Evolutionary conservation across 2,329 filamentous ascomycete genomes (phyloP).

Genomic region (Emergomyces africanus): DNA sequence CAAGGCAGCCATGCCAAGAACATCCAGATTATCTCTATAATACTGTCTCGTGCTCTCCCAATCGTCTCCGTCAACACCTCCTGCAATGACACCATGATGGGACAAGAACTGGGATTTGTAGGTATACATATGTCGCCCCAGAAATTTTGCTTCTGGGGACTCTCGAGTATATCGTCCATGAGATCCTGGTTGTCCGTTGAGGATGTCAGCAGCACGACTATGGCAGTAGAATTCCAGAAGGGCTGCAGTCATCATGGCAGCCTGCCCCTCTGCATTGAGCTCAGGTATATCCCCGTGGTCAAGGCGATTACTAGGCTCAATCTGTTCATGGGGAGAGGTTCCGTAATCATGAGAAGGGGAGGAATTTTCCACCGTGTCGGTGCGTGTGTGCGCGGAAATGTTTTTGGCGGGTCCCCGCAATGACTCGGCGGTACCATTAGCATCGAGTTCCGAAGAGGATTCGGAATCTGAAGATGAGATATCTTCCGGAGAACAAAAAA

Average conservation of each 20-base stretch:
- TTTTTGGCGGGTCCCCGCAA: constrained; percentile 1
- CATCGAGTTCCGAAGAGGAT: constrained; percentile 17
- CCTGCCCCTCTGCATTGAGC: constrained; percentile 24
- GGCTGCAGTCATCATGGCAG: constrained; percentile 31
- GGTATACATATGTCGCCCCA: constrained; percentile 30
- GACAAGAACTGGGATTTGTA: constrained; percentile 32
- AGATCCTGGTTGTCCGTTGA: constrained; percentile 28
- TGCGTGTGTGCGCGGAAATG: neutral
- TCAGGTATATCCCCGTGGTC: constrained; percentile 11
- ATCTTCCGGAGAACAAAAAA: constrained; percentile 29
- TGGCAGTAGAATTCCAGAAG: constrained; percentile 34
- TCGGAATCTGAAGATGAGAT: constrained; percentile 25
- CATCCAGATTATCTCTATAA: constrained; percentile 33
- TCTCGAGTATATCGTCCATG: constrained; percentile 25
- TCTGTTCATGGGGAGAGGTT: neutral
- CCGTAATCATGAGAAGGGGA: neutral
- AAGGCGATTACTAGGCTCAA: constrained; percentile 5
- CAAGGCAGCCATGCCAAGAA: constrained; percentile 25
- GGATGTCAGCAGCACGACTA: constrained; percentile 31
- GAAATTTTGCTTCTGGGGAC: constrained; percentile 29
- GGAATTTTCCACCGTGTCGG: neutral
- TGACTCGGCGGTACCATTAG: constrained; percentile 4
- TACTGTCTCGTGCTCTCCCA: constrained; percentile 24
- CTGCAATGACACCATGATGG: constrained; percentile 27
- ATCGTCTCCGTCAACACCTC: constrained; percentile 28